Conservation (phyloP, 2,329 filamentous ascomycete genomes). For the Pyricularia grisea region DNA sequence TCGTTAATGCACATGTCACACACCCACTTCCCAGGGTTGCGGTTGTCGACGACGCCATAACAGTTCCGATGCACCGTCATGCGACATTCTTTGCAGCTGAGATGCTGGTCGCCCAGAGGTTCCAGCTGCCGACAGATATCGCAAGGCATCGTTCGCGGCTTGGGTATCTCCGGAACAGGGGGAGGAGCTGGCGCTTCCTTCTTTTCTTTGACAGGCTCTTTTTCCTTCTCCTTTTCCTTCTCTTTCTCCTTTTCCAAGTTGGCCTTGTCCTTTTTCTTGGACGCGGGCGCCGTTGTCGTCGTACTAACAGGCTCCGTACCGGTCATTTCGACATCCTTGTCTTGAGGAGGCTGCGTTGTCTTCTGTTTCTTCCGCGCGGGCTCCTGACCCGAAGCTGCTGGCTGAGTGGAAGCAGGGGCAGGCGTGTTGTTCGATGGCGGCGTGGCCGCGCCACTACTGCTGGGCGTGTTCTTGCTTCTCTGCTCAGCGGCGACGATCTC, state of each 20-base stretch:
- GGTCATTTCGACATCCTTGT: conserved; percentile 39
- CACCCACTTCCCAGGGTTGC: conserved; percentile 71
- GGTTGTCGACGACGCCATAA: conserved; percentile 72
- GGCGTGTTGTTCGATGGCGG: conserved; percentile 18
- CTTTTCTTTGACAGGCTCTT: conserved; percentile 29
- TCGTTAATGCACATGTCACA: conserved; percentile 97
- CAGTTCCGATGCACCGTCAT: conserved; percentile 86
- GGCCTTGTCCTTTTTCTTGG: conserved; percentile 31
- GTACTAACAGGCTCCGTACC: conserved; percentile 32
- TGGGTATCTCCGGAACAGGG: conserved; percentile 65
- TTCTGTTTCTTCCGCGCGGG: conserved; percentile 60
- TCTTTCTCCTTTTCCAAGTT: conserved; percentile 43
- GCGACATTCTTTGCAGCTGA: conserved; percentile 80
- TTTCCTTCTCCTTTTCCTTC: conserved; percentile 51
- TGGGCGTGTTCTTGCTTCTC: conserved; percentile 22
- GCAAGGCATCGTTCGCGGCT: conserved; percentile 71
- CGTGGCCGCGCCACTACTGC: conserved; percentile 13
- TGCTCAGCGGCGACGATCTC: conserved; percentile 61
- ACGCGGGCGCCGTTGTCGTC: conserved; percentile 14
- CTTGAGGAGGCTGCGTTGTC: conserved; percentile 18
- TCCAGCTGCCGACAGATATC: conserved; percentile 73
- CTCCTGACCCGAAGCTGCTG: conserved; percentile 27
- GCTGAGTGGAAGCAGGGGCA: conserved; percentile 15
- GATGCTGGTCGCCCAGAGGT: conserved; percentile 58
- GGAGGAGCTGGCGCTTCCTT: conserved; percentile 34